Conservation (phyloP, 2,329 filamentous ascomycete genomes). For the Aspergillus tubingensis region DNA sequence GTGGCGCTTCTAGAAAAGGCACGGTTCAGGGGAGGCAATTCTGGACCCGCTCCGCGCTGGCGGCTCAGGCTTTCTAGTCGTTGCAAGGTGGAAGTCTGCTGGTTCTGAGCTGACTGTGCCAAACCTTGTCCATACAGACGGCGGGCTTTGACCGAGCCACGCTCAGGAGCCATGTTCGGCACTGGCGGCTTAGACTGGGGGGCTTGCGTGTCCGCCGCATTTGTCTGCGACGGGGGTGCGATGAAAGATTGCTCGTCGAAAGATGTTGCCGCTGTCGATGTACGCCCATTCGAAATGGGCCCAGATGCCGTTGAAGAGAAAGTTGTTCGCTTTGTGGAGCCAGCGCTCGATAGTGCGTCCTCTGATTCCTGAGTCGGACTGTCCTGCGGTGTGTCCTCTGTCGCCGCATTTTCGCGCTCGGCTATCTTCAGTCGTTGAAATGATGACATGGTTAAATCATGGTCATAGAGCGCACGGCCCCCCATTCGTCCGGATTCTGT, state of each 20-base stretch:
- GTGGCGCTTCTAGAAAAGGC: constrained; percentile 61
- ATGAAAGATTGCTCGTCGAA: constrained; percentile 67
- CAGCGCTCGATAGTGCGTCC: constrained; percentile 59
- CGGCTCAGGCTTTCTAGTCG: constrained; percentile 76
- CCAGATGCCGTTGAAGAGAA: constrained; percentile 79
- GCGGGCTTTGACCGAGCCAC: constrained; percentile 68
- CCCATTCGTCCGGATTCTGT: constrained; percentile 52
- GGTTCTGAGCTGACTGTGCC: constrained; percentile 76
- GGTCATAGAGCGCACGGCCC: constrained; percentile 75
- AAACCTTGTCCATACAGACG: constrained; percentile 82
- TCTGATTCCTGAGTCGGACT: constrained; percentile 43
- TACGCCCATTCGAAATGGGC: constrained; percentile 67
- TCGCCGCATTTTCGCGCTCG: constrained; percentile 52
- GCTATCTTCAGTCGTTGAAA: constrained; percentile 72
- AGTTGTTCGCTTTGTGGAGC: constrained; percentile 77
- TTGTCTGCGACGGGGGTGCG: constrained; percentile 26
- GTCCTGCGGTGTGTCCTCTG: constrained; percentile 43
- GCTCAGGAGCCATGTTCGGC: constrained; percentile 53
- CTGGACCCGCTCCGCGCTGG: constrained; percentile 61
- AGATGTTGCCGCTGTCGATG: constrained; percentile 87
- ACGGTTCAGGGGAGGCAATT: constrained; percentile 47
- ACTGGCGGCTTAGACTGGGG: constrained; percentile 30
- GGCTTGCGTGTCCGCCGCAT: constrained; percentile 23
- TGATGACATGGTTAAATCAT: constrained; percentile 78
- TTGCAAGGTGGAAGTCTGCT: constrained; percentile 74